Evolutionary conservation across 257 asterid genomes (phyloP).

Genomic region (Solanum corneliomulleri): DNA sequence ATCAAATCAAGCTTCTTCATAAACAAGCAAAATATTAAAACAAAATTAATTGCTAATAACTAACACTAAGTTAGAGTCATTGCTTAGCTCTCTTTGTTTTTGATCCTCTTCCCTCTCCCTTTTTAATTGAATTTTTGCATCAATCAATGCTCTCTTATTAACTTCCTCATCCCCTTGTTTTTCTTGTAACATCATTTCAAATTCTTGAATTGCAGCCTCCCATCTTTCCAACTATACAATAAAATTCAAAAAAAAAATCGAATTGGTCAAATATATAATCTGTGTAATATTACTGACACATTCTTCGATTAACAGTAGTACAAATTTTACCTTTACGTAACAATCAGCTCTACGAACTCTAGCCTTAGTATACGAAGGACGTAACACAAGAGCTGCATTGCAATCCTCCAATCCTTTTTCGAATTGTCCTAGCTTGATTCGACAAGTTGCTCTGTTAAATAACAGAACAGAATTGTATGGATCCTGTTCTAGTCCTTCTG

Average conservation of each 20-base stretch:
- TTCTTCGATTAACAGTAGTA: background rate
- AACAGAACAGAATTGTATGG: conserved; percentile 41
- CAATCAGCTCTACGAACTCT: conserved; percentile 45
- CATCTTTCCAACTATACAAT: conserved; percentile 42
- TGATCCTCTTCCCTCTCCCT: conserved; percentile 11
- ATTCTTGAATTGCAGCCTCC: conserved; percentile 58
- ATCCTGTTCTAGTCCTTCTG: conserved; percentile 37
- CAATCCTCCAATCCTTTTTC: conserved; percentile 67
- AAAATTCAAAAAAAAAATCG: background rate
- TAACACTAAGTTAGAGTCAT: background rate
- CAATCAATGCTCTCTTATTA: conserved; percentile 15
- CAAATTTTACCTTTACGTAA: conserved; percentile 26
- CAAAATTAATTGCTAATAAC: conserved; percentile 1
- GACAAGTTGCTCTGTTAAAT: conserved; percentile 56
- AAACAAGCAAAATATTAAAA: background rate
- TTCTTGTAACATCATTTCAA: conserved; percentile 44
- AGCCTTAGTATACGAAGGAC: conserved; percentile 51
- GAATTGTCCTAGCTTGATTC: conserved; percentile 31
- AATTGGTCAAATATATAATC: background rate
- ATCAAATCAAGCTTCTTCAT: background rate
- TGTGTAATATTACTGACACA: background rate
- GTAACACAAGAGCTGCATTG: conserved; percentile 29
- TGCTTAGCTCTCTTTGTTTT: background rate
- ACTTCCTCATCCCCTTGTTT: conserved; percentile 34
- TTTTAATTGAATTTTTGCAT: conserved; percentile 25